phyloP scores from a whole-genome alignment of 352 stramenopile genomes.

The Globisporangium irregulare region DNA sequence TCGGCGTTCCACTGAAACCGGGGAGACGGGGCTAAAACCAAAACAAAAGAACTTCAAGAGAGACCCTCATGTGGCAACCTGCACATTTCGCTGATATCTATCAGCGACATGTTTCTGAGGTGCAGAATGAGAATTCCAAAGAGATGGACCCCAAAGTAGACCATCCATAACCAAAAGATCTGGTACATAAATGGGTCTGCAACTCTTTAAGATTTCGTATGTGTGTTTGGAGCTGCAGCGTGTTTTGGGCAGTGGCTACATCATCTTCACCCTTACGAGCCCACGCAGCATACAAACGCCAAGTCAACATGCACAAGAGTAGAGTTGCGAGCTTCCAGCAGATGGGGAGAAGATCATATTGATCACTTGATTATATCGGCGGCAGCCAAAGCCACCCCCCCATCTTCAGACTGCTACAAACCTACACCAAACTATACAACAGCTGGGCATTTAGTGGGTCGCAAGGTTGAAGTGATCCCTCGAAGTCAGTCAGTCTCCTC shows the following conservation, averaged over 20 bases:
- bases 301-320: not conserved
- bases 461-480: not conserved
- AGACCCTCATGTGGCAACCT: not conserved
- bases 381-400: not conserved
- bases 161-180: not conserved
- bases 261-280: not conserved
- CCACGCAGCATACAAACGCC: not conserved
- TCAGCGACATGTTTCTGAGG: not conserved
- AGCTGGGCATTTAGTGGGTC: not conserved
- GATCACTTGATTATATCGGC: not conserved
- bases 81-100: no score
- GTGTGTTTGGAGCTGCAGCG: not conserved
- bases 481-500: not conserved
- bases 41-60: not conserved
- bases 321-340: not conserved
- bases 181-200: not conserved
- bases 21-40: not conserved
- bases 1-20: slow-evolving; percentile 1
- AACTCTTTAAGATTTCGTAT: not conserved
- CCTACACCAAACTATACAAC: not conserved
- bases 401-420: not conserved
- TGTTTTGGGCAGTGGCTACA: not conserved
- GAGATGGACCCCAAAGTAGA: not conserved
- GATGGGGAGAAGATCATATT: not conserved
- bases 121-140: not conserved